Conservation (phyloP, 2,329 filamentous ascomycete species). For the Huntiella moniliformis region DNA sequence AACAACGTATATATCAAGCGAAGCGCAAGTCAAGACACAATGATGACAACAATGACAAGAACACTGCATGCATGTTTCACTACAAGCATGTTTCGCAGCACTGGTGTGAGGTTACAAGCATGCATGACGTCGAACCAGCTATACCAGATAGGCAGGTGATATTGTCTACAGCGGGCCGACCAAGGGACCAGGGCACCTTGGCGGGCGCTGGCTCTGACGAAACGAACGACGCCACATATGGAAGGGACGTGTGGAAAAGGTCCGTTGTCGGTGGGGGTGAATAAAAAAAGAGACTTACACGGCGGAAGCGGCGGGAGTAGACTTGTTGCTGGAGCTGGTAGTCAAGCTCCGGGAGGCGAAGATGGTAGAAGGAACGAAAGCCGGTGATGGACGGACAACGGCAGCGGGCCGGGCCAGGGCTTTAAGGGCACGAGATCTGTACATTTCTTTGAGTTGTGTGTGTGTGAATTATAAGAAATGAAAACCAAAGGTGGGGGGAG, state of each 20-base stretch:
- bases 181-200: not conserved
- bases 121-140: not conserved
- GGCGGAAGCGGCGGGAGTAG: slow-evolving; percentile 7
- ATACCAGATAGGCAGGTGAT: slow-evolving; percentile 2
- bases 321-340: slow-evolving; percentile 13
- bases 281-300: slow-evolving; percentile 9
- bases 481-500: not conserved
- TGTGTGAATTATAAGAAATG: not conserved
- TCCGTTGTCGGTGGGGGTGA: not conserved
- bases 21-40: not conserved
- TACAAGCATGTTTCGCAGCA: not conserved
- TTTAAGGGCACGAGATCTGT: slow-evolving; percentile 11
- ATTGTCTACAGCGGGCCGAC: slow-evolving; percentile 1
- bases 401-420: slow-evolving; percentile 8
- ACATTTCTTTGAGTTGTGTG: slow-evolving; percentile 1
- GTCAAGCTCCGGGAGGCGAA: slow-evolving; percentile 9
- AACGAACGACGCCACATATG: too few species aligned
- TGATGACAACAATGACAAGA: too few species aligned
- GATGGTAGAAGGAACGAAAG: slow-evolving; percentile 11
- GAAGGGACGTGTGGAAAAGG: not conserved
- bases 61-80: too few species aligned
- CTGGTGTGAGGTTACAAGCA: not conserved
- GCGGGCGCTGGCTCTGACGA: too few species aligned
- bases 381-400: slow-evolving; percentile 9
- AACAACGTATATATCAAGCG: not conserved